Evolutionary conservation across 1,139 yeast species (phyloP), one percentile per base, ranked within the genome.

Genomic region (Saccharomyces uvarum): DNA sequence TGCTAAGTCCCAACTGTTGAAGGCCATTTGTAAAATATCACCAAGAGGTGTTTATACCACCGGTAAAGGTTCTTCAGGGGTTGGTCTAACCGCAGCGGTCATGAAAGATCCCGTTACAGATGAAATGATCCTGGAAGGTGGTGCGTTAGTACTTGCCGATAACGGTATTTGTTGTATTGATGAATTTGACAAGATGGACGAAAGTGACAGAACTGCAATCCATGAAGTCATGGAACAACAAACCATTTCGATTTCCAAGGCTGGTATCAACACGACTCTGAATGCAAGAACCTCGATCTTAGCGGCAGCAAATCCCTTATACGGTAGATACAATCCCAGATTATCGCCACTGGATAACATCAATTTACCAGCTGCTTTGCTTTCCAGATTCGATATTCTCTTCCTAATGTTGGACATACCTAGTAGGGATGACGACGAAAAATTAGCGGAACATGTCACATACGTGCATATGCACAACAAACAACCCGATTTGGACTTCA

Each of bases 221-320:
- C 99, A 93, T 73, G 99, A 93, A 77, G 99, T 95, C 48, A 95
- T 95, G 99, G 99, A 95, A 75, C 99, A 95, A 71, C 99, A 95
- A 73, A 95, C 99, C 2, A 93, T 95, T 59, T 88, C 97, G 31
- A 95, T 95, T 58, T 88, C 98, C 50, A 95, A 95, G 72, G 99
- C 99, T 2, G 99, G 99, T 62, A 93, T 95, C 63, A 88, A 95
- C 61, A 95, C 99, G 6, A 90, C 98, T 0, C 77, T 95, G 62
- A 95, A 95, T 70, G 99, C 99, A 11, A 81, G 99, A 71, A 83
- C 99, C 0, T 90, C 98, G 1, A 88, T 95, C 57, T 74, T 95
- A 59, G 99, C 99, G 0, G 99, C 99, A 38, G 99, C 99, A 6
- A 95, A 95, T 74, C 99, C 99, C 14, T 75, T 93, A 42, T 91